Base-by-base conservation (phyloP, 257 asterid genomes). In the Mitragyna speciosa region DNA sequence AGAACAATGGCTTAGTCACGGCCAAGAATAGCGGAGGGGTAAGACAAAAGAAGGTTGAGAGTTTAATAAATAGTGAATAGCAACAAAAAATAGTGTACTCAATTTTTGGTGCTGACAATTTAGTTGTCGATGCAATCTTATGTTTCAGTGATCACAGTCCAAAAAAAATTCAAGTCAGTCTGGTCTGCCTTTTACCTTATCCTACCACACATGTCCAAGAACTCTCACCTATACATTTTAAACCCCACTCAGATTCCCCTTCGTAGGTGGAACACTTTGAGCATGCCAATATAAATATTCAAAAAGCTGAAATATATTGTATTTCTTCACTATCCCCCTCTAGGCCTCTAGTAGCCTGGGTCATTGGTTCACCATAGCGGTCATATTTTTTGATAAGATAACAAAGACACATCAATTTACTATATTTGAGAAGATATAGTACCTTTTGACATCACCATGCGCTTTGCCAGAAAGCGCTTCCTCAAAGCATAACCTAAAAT, bases 381-480 rank as follows among this genome's bases (percentile, higher is more conserved):
- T 61, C 33, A n/a, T n/a, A 61, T 59, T 59, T 56, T 24, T 45
- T 12, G 39, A 58, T 6, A 19, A 48, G 43, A 70, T 73, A 54
- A 45, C n/a, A 16, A 72, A 48, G 64, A 72, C 77, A 30, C 24
- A 22, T 12, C n/a, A 30, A 28, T 20, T 24, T 47, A 79, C 36
- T 64, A 51, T 51, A 36, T 8, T 76, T 67, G 16, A 77, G 20
- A n/a, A 54, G 24, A 43, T n/a, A 47, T 24, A 15, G 52, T 73
- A 95, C 99, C 99, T 93, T 90, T 98, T 83, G 81, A 95, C 84
- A 79, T 98, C 95, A 78, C 99, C 99, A 59, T 86, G 88, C 59
- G 97, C 90, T 96, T 93, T 95, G 85, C 99, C 97, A 78, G 88
- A 82, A 79, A 95, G 85, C 79, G 98, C 98, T 87, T 95, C 99